Evolutionary conservation across 352 stramenopile genomes (phyloP).

Genomic region (Peronospora destructor): DNA sequence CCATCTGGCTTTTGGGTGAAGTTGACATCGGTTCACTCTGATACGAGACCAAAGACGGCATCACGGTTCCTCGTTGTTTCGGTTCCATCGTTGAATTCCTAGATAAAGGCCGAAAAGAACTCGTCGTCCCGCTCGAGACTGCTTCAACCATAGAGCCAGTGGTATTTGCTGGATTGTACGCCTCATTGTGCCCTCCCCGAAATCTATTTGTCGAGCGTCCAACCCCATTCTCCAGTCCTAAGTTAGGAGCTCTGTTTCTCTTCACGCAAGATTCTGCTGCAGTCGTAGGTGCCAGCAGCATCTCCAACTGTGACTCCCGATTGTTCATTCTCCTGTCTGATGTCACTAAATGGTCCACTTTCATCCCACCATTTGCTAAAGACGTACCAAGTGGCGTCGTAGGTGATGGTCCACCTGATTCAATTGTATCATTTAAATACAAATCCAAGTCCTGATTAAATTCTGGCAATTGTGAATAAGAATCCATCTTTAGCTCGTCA

Average conservation of each 20-base stretch:
- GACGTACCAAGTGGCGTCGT: slow-evolving; percentile 38
- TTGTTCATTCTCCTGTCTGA: slow-evolving; percentile 10
- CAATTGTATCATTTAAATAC: slow-evolving; percentile 61
- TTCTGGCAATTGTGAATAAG: slow-evolving; percentile 55
- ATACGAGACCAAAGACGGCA: slow-evolving; percentile 16
- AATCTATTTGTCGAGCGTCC: slow-evolving; percentile 10
- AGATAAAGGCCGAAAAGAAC: slow-evolving; percentile 30
- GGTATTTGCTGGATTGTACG: slow-evolving; percentile 4
- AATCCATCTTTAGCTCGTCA: slow-evolving; percentile 62
- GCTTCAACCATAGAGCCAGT: not conserved
- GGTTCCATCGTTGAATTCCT: slow-evolving; percentile 37
- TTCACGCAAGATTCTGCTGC: slow-evolving; percentile 30
- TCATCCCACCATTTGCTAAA: slow-evolving; percentile 20
- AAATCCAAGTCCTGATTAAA: slow-evolving; percentile 72
- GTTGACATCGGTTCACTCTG: slow-evolving; percentile 13
- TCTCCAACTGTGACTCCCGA: slow-evolving; percentile 41
- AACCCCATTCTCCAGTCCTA: slow-evolving; percentile 4
- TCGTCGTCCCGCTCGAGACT: slow-evolving; percentile 9
- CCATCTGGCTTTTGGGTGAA: not conserved
- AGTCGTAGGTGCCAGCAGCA: slow-evolving; percentile 19
- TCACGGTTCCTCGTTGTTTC: slow-evolving; percentile 22
- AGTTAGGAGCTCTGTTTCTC: slow-evolving; percentile 19
- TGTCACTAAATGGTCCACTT: slow-evolving; percentile 26
- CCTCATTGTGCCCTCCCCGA: slow-evolving; percentile 14
- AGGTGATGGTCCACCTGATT: slow-evolving; percentile 34